Conservation (phyloP, 73 alveolate species). For the Paramecium sonneborni region DNA sequence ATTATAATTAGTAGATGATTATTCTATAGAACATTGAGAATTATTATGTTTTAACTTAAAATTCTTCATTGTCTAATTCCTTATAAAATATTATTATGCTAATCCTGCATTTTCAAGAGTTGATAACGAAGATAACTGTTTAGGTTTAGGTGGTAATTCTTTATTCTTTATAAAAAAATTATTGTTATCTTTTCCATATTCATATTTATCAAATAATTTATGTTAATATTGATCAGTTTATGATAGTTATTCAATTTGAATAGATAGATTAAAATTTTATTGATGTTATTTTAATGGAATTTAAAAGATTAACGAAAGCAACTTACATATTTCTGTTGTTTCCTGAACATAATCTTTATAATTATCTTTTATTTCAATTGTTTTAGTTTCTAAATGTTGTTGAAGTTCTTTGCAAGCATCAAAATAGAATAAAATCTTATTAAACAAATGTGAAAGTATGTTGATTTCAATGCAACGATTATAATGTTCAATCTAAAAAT, state of each 20-base stretch:
- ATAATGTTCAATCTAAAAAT: neutral
- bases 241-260: neutral
- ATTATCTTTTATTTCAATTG: neutral
- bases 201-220: neutral
- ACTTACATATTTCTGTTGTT: neutral
- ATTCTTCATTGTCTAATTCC: neutral
- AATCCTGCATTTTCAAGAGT: neutral
- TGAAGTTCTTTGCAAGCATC: neutral
- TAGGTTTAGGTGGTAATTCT: neutral
- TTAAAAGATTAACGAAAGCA: neutral
- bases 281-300: neutral
- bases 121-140: neutral
- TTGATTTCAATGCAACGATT: neutral
- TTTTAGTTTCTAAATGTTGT: neutral
- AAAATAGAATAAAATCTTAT: neutral
- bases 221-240: neutral
- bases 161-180: neutral
- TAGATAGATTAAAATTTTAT: neutral
- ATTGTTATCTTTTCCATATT: neutral
- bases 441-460: neutral
- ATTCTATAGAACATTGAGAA: neutral
- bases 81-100: neutral
- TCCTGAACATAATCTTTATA: constrained; percentile 7
- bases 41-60: neutral
- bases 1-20: neutral